Percentiles rank a stretch among this genome's conserved stretches.
These are phyloP conservation scores for Sugiyamaella americana DNA, from an alignment of 805 yeast genomes.

Conservation along the genomic window DNA sequence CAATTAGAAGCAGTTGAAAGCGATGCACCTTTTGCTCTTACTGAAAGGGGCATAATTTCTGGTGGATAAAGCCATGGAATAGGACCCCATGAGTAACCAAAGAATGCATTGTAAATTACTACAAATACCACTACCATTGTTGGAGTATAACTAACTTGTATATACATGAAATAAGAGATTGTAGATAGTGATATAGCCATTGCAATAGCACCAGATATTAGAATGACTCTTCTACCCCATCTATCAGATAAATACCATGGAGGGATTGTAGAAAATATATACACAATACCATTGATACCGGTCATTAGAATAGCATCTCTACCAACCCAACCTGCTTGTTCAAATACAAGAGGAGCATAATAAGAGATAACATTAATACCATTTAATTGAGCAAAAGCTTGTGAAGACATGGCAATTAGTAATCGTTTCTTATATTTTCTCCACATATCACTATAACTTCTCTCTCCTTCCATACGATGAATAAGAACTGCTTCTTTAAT, in stretches of 20 bases:
- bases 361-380: constrained; percentile 91
- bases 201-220: constrained; percentile 67
- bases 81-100: constrained; percentile 93
- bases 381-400: constrained; percentile 86
- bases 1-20: constrained; percentile 88
- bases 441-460: constrained; percentile 69
- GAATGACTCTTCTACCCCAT: constrained; percentile 88
- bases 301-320: constrained; percentile 86
- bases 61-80: constrained; percentile 86
- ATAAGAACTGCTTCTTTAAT: constrained; percentile 76
- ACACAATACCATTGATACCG: constrained; percentile 63
- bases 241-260: constrained; percentile 88
- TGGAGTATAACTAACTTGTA: constrained; percentile 53
- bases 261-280: constrained; percentile 64
- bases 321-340: constrained; percentile 92
- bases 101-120: constrained; percentile 67
- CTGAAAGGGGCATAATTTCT: constrained; percentile 77
- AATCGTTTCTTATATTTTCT: constrained; percentile 68
- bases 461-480: constrained; percentile 75
- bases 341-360: constrained; percentile 90
- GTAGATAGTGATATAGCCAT: constrained; percentile 68
- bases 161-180: constrained; percentile 56
- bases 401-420: constrained; percentile 83
- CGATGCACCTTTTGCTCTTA: constrained; percentile 86
- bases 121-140: constrained; percentile 69